A percentile compares a stretch with the other conserved stretches of the same genome.
Evolutionary conservation across 2,329 filamentous ascomycete species (phyloP).

Genomic region (Zarea fungicola): DNA sequence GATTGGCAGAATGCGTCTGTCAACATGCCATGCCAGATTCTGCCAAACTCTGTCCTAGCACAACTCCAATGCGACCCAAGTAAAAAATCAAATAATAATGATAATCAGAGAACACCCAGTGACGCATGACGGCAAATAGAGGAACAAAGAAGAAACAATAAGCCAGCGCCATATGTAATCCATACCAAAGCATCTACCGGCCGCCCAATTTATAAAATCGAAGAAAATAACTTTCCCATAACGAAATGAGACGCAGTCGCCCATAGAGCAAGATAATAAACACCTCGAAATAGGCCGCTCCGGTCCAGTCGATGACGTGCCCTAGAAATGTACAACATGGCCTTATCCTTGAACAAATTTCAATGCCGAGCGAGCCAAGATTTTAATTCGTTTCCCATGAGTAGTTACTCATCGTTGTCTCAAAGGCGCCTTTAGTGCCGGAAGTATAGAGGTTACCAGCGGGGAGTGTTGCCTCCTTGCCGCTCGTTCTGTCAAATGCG

Average conservation of each 20-base stretch:
- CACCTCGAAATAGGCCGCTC: neutral
- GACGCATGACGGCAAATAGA: constrained; percentile 8
- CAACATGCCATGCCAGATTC: neutral
- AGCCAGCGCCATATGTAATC: constrained; percentile 1
- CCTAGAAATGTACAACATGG: constrained; percentile 6
- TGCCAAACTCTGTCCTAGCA: no score
- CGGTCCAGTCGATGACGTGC: neutral
- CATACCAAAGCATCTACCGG: constrained; percentile 12
- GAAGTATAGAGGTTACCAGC: constrained; percentile 32
- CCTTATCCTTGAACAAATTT: constrained; percentile 9
- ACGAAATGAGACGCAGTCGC: neutral
- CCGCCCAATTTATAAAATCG: constrained; percentile 11
- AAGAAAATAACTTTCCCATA: neutral
- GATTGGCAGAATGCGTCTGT: constrained; percentile 2
- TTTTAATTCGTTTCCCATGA: constrained; percentile 49
- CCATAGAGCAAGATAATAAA: neutral
- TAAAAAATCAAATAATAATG: constrained; percentile 8
- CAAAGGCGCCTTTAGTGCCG: constrained; percentile 39
- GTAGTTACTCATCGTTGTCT: constrained; percentile 50
- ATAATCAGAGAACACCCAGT: constrained; percentile 5
- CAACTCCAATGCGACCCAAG: neutral
- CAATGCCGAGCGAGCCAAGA: neutral
- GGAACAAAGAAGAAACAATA: constrained; percentile 9
- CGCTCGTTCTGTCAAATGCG: constrained; percentile 37
- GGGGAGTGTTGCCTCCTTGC: constrained; percentile 34